Evolutionary conservation across 257 asterid genomes (phyloP).

Genomic region (Rehmannia glutinosa): DNA sequence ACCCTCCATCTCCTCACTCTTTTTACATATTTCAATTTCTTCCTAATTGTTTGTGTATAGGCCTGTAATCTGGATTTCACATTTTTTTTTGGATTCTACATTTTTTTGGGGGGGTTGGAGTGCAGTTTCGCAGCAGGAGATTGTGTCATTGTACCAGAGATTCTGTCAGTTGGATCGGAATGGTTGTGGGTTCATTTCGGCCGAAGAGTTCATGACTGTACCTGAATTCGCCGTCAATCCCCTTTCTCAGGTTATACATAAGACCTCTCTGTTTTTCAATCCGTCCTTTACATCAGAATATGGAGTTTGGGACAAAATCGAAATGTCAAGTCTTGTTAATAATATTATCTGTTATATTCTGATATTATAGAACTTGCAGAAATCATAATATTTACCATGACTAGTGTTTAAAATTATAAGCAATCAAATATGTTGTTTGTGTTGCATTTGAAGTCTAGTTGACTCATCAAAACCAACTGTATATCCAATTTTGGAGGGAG

Average conservation of each 20-base stretch:
- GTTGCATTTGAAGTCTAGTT: neutral
- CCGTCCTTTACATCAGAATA: neutral
- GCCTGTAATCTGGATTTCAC: no score
- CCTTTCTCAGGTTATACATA: slow-evolving; percentile 41
- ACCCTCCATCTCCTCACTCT: neutral
- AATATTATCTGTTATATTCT: no score
- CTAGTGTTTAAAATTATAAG: neutral
- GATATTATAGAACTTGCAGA: neutral
- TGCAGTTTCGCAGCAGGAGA: slow-evolving; percentile 52
- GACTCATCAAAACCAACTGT: neutral
- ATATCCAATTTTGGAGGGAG: neutral
- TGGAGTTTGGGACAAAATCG: neutral
- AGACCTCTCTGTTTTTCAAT: neutral
- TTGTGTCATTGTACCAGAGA: slow-evolving; percentile 41
- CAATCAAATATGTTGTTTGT: neutral
- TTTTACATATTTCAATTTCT: neutral
- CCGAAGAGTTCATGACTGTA: slow-evolving; percentile 50
- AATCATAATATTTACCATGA: neutral
- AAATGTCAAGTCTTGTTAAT: neutral
- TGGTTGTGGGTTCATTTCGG: slow-evolving; percentile 40
- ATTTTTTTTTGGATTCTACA: neutral
- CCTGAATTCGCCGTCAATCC: slow-evolving; percentile 59
- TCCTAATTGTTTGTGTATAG: neutral
- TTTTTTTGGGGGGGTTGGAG: neutral
- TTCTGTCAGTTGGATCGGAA: slow-evolving; percentile 54